Base-by-base conservation (phyloP, 176 grass and related monocot genomes). In the Tillandsia fasciculata region DNA sequence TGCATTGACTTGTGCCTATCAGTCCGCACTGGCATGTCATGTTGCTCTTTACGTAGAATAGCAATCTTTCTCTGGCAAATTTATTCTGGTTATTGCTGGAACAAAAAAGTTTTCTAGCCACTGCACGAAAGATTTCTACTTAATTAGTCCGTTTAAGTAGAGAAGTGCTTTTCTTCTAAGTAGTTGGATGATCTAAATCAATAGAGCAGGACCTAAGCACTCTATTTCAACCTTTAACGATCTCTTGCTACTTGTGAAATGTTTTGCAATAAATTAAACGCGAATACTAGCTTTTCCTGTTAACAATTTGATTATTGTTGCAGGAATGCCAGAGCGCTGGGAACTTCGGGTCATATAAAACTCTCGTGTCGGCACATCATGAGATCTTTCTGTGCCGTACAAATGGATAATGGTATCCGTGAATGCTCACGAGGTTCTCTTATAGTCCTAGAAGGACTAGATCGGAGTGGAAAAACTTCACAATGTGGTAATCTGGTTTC, bases 371-470 rank as follows among this genome's bases (percentile, higher is more conserved):
- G 26, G 66, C 70, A 70, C 27, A 23, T 61, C 9, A 61, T 26
- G 66, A 47, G 69, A 67, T 63, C 51, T 59, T 84, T 83, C 48
- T 65, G 54, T 57, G 47, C 68, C 1, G 59, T 66, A 57, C 65
- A 75, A 23, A 97, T 97, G 94, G 86, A 75, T 15, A 69, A 26
- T 2, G 8, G 2, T 33, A 51, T 74, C 26, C 12, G 51, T 58
- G 42, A 79, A 24, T 51, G 54, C 14, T 83, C 72, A 22, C 73
- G 89, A 15, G 94, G 86, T n/a, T 87, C 89, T 29, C 76, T 97
- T 23, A 87, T 97, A 69, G 89, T 92, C 65, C 77, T 96, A 67
- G 89, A 92, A 77, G 93, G 86, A 56, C 69, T 97, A 51, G 93
- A 90, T 48, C 72, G 89, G 26, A 90, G 86, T 48, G 89, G 86